Evolutionary conservation across 106 monocot genomes (phyloP).

Genomic region (Cymbidium sinense): DNA sequence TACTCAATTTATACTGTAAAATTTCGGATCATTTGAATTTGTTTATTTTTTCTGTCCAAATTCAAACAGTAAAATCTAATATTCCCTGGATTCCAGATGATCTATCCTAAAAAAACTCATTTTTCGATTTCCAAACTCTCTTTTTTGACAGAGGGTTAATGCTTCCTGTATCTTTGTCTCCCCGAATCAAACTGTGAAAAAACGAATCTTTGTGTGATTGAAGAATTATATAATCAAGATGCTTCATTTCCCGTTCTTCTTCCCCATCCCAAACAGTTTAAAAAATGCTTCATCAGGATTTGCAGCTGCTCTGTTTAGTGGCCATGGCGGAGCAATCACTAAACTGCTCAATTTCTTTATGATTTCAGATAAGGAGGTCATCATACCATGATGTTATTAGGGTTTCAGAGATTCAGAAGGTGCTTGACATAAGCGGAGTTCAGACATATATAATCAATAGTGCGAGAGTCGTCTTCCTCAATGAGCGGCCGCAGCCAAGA

Average conservation of each 20-base stretch:
- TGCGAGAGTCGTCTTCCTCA: conserved; percentile 58
- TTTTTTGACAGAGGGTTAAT: background rate
- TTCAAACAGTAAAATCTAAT: background rate
- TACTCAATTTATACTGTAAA: too few relatives aligned
- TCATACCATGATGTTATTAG: conserved; percentile 65
- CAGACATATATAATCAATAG: conserved; percentile 66
- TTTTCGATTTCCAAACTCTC: too few relatives aligned
- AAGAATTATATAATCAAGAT: too few relatives aligned
- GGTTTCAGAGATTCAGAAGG: conserved; percentile 57
- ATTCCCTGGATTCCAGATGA: background rate
- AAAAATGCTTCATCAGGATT: background rate
- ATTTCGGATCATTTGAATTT: too few relatives aligned
- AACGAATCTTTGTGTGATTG: too few relatives aligned
- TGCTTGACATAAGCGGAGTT: conserved; percentile 43
- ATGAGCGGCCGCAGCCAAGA: conserved; percentile 47
- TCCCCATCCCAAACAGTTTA: background rate
- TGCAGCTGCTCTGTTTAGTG: background rate
- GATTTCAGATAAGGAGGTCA: conserved; percentile 57
- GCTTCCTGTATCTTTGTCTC: background rate
- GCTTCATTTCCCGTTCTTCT: background rate
- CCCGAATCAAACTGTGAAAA: too few relatives aligned
- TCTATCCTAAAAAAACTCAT: too few relatives aligned
- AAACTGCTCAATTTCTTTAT: background rate
- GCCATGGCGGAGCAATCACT: background rate
- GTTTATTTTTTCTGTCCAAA: background rate